Evolutionary conservation across 768 basidiomycete species (phyloP).

Genomic region (Mycena rosella): DNA sequence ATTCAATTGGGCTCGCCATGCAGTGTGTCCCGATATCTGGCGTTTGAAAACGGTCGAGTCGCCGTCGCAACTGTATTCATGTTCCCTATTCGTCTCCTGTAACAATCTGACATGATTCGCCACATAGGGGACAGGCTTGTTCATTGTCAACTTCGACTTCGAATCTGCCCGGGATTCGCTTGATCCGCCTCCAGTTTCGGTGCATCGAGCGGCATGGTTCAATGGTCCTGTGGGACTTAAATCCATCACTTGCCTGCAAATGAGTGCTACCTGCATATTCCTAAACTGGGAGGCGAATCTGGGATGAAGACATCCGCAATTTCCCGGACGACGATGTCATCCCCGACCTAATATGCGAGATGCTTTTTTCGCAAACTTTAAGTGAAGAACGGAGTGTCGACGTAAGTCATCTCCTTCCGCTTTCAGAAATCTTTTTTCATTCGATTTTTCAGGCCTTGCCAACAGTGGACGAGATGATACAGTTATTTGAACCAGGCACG

Average conservation of each 20-base stretch:
- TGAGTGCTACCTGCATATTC: constrained; percentile 29
- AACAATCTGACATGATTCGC: background rate
- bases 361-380: background rate
- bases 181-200: constrained; percentile 3
- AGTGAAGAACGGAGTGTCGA: constrained; percentile 5
- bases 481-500: constrained; percentile 29
- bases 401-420: background rate
- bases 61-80: constrained; percentile 26
- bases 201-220: constrained; percentile 32
- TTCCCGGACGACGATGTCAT: constrained; percentile 17
- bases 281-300: constrained; percentile 20
- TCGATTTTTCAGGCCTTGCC: constrained; percentile 7
- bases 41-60: constrained; percentile 32
- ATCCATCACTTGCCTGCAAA: constrained; percentile 27
- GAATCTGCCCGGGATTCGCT: constrained; percentile 2
- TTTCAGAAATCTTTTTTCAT: background rate
- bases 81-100: background rate
- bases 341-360: constrained; percentile 5
- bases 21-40: constrained; percentile 25
- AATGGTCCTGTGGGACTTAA: constrained; percentile 15
- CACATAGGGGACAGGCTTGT: constrained; percentile 29
- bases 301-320: background rate
- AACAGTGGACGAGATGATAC: constrained; percentile 24
- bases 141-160: constrained; percentile 24
- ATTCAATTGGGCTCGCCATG: constrained; percentile 29